These are phyloP conservation scores for Trametes coccinea DNA, from an alignment of 768 basidiomycete species.

Conservation along the genomic window DNA sequence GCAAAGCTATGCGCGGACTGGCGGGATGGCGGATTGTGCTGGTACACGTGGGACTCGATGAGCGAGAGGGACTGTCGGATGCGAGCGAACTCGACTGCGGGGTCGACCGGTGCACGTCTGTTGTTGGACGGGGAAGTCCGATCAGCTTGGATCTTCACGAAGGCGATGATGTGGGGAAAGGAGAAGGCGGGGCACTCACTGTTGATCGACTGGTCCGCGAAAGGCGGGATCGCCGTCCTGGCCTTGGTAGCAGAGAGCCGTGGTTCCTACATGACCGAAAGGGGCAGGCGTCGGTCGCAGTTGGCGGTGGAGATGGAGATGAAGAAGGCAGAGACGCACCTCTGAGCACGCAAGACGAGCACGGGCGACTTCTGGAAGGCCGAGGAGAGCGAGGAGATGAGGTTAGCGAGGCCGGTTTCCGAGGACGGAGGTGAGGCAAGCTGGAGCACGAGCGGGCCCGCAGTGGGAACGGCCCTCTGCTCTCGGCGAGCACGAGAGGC, in stretches of 20 bases:
- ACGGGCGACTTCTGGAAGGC: constrained; percentile 72
- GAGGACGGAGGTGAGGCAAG: constrained; percentile 8
- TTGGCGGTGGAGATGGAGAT: neutral
- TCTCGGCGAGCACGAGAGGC: neutral
- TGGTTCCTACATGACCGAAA: constrained; percentile 56
- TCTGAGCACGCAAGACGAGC: constrained; percentile 82
- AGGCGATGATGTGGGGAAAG: neutral
- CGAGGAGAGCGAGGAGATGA: constrained; percentile 23
- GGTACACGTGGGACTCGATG: constrained; percentile 60
- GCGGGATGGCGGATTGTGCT: constrained; percentile 27
- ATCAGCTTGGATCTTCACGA: constrained; percentile 18
- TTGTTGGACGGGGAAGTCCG: constrained; percentile 11
- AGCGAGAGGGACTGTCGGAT: constrained; percentile 69
- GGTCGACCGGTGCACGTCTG: constrained; percentile 49
- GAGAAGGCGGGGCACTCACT: constrained; percentile 39
- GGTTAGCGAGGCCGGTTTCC: constrained; percentile 19
- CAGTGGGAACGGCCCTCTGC: neutral
- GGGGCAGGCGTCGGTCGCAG: constrained; percentile 15
- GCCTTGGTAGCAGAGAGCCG: constrained; percentile 77
- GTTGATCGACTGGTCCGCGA: constrained; percentile 55
- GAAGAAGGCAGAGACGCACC: constrained; percentile 43
- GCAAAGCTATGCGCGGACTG: constrained; percentile 24
- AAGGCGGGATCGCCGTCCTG: constrained; percentile 54
- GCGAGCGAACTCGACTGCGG: constrained; percentile 64
- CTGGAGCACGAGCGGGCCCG: neutral